phyloP scores from a whole-genome alignment of 2,329 filamentous ascomycete genomes.

The Aspergillus sp. region DNA sequence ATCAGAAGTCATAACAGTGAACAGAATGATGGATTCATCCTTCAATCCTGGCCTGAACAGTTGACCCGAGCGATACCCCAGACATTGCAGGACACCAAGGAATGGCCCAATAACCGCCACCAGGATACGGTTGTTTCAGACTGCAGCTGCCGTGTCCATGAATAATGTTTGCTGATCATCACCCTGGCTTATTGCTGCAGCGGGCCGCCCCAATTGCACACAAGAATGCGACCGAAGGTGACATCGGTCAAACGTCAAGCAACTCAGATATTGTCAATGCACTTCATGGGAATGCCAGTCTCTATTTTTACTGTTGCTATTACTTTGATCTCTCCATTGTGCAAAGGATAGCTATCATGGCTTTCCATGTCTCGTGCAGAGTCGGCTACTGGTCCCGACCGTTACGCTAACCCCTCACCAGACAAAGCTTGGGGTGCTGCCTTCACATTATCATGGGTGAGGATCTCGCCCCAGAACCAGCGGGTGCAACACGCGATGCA shows the following conservation, averaged over 20 bases:
- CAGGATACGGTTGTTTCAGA: neutral
- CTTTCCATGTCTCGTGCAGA: no score
- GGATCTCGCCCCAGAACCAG: neutral
- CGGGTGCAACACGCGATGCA: no score
- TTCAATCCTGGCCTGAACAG: neutral
- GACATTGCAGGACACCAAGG: no score
- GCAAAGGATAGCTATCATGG: no score
- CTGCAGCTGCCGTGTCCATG: neutral
- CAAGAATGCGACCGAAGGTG: neutral
- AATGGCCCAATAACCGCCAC: no score
- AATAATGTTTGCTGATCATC: constrained; percentile 1
- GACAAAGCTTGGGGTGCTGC: neutral
- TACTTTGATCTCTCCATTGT: neutral
- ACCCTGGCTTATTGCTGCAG: neutral
- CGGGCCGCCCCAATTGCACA: constrained; percentile 1
- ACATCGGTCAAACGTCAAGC: neutral
- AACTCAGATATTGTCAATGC: neutral
- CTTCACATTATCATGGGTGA: neutral
- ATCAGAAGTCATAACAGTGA: no score
- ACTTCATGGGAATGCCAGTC: neutral
- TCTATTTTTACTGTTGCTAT: neutral
- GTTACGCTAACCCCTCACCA: neutral
- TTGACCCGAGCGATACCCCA: neutral
- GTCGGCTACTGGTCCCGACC: no score
- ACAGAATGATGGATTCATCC: neutral